Conservation (phyloP, 208 protist genomes). For the Leishmania arabica region DNA sequence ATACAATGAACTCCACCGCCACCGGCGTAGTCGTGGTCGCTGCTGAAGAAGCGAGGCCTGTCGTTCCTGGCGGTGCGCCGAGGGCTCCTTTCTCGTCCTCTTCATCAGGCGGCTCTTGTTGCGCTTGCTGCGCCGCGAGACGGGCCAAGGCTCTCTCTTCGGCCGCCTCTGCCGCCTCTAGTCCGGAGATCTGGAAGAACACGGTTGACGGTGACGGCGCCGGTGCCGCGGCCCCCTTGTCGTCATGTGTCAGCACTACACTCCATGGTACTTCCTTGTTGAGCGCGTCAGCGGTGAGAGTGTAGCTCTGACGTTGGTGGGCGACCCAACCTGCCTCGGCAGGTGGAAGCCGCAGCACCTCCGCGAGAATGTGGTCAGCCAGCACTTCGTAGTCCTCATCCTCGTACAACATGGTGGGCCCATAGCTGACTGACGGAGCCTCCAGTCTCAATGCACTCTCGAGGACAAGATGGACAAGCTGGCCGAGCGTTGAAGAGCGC, state of each 20-base stretch:
- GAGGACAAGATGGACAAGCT: slow-evolving; percentile 48
- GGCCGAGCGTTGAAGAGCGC: slow-evolving; percentile 39
- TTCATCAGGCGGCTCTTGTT: background rate
- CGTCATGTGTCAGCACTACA: slow-evolving; percentile 47
- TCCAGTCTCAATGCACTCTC: slow-evolving; percentile 35
- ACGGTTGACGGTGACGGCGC: background rate
- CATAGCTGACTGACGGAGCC: slow-evolving; percentile 47
- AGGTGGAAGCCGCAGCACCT: background rate
- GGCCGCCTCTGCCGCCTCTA: slow-evolving; percentile 18
- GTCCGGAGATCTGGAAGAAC: slow-evolving; percentile 19
- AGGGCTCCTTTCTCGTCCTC: background rate
- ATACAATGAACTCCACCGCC: background rate
- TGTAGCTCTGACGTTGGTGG: background rate
- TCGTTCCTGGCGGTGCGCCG: background rate
- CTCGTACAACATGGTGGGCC: slow-evolving; percentile 69
- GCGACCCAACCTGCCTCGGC: background rate
- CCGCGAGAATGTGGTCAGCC: slow-evolving; percentile 30
- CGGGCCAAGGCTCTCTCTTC: slow-evolving; percentile 22
- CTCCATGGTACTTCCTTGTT: slow-evolving; percentile 72
- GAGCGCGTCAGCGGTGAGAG: slow-evolving; percentile 59
- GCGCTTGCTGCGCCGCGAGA: slow-evolving; percentile 1
- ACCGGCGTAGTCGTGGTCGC: background rate
- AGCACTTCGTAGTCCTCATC: slow-evolving; percentile 77
- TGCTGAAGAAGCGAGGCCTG: background rate
- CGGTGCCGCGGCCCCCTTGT: background rate